Evolutionary conservation across 257 asterid genomes (phyloP).

Genomic region (Solanum clarkiae): DNA sequence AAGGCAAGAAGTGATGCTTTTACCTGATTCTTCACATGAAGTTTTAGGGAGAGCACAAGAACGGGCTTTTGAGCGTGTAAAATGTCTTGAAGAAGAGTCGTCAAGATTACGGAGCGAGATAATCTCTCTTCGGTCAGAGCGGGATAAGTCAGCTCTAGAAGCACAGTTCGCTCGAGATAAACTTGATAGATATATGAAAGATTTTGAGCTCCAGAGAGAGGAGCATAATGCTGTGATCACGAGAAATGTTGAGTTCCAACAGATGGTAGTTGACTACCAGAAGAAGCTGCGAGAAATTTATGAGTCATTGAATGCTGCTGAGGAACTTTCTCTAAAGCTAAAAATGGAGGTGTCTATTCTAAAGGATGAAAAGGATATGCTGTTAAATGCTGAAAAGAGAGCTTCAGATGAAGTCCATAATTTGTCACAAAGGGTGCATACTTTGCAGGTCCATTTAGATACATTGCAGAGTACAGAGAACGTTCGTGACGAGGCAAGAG

Average conservation of each 20-base stretch:
- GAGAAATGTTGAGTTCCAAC: conserved; percentile 87
- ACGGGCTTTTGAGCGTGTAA: conserved; percentile 41
- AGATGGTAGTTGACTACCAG: conserved; percentile 70
- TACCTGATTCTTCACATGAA: conserved; percentile 43
- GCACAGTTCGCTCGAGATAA: conserved; percentile 63
- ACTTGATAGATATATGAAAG: conserved; percentile 66
- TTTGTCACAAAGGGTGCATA: conserved; percentile 77
- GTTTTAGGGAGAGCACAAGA: conserved; percentile 35
- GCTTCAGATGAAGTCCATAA: conserved; percentile 77
- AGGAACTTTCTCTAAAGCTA: conserved; percentile 56
- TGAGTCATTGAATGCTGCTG: conserved; percentile 47
- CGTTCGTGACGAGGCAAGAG: conserved; percentile 88
- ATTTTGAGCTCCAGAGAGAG: conserved; percentile 79
- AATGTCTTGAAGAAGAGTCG: conserved; percentile 59
- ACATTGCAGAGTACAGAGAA: conserved; percentile 78
- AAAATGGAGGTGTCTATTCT: conserved; percentile 75
- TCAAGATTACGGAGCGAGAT: conserved; percentile 53
- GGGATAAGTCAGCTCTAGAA: conserved; percentile 68
- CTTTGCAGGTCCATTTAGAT: conserved; percentile 87
- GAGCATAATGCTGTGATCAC: conserved; percentile 52
- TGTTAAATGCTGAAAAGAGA: conserved; percentile 75
- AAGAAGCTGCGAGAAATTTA: conserved; percentile 75
- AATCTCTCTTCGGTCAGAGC: conserved; percentile 53
- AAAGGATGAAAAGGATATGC: conserved; percentile 70
- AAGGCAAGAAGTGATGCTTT: conserved; percentile 27